phyloP scores from a whole-genome alignment of 2,329 filamentous ascomycete species.

The Graphilbum sp. region DNA sequence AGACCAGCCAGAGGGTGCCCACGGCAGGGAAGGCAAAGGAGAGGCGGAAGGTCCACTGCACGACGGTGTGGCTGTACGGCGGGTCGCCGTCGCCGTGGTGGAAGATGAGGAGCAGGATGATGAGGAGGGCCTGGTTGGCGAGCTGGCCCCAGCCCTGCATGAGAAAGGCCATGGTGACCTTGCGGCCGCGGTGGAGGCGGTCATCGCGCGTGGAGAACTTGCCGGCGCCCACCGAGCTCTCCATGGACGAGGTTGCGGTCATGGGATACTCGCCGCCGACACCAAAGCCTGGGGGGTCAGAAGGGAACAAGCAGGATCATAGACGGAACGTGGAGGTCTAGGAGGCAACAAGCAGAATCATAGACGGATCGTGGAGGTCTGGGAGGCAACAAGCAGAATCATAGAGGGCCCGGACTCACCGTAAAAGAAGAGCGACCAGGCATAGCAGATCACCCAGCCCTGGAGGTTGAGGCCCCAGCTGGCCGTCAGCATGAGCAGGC shows the following conservation, averaged over 20 bases:
- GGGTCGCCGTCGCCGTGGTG: constrained; percentile 61
- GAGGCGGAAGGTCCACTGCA: constrained; percentile 82
- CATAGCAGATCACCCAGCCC: constrained; percentile 95
- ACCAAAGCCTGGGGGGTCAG: constrained; percentile 25
- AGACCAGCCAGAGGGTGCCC: constrained; percentile 85
- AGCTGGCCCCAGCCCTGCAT: constrained; percentile 99
- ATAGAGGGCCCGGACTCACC: constrained; percentile 28
- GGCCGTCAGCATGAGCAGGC: constrained; percentile 79
- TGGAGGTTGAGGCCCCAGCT: constrained; percentile 77
- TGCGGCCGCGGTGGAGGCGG: constrained; percentile 85
- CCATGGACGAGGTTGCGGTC: constrained; percentile 90
- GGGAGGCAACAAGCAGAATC: constrained; percentile 1
- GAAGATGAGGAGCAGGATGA: constrained; percentile 75
- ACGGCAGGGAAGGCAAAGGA: constrained; percentile 84
- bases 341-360: constrained; percentile 1
- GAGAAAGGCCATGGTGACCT: constrained; percentile 88
- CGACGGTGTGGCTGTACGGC: constrained; percentile 61
- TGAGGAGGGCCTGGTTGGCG: constrained; percentile 80
- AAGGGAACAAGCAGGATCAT: not conserved
- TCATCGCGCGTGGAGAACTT: constrained; percentile 83
- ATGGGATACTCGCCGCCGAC: constrained; percentile 89
- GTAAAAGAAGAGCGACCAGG: constrained; percentile 88
- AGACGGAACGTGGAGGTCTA: too few relatives aligned
- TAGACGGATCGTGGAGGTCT: too few relatives aligned
- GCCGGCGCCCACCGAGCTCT: constrained; percentile 72